Evolutionary conservation across 2,329 filamentous ascomycete genomes (phyloP).

Genomic region (Penicillium sp.): DNA sequence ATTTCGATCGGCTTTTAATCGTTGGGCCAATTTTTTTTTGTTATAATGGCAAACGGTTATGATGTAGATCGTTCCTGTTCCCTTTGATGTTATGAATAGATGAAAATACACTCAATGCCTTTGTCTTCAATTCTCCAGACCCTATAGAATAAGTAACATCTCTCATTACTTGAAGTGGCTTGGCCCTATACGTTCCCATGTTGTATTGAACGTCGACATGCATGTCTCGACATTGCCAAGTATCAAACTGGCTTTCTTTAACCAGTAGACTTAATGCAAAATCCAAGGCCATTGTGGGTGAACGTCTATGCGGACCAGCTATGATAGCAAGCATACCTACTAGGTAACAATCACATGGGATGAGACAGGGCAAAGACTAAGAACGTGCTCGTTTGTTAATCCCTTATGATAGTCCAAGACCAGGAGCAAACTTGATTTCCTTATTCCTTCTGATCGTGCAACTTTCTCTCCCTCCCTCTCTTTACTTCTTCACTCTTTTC

Average conservation of each 20-base stretch:
- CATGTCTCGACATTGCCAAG: no score
- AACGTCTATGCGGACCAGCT: no score
- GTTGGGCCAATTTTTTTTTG: constrained; percentile 7
- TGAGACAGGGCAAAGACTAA: not conserved
- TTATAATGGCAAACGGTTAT: constrained; percentile 23
- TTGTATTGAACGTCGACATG: no score
- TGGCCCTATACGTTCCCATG: no score
- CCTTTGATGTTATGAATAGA: constrained; percentile 20
- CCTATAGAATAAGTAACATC: not conserved
- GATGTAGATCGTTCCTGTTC: constrained; percentile 23
- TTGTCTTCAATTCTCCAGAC: not conserved
- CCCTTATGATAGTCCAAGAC: not conserved
- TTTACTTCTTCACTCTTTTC: not conserved
- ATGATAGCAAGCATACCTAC: not conserved
- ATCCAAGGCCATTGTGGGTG: no score
- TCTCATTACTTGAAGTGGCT: no score
- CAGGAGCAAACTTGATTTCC: not conserved
- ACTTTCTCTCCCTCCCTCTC: no score
- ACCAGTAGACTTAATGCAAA: no score
- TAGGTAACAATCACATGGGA: not conserved
- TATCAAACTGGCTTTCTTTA: no score
- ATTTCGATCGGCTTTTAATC: constrained; percentile 13
- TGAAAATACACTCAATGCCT: constrained; percentile 14
- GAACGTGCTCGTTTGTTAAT: no score
- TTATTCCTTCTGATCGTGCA: no score